Conservation (phyloP, 2,329 filamentous ascomycete species). For the Trichoderma koningiopsis region DNA sequence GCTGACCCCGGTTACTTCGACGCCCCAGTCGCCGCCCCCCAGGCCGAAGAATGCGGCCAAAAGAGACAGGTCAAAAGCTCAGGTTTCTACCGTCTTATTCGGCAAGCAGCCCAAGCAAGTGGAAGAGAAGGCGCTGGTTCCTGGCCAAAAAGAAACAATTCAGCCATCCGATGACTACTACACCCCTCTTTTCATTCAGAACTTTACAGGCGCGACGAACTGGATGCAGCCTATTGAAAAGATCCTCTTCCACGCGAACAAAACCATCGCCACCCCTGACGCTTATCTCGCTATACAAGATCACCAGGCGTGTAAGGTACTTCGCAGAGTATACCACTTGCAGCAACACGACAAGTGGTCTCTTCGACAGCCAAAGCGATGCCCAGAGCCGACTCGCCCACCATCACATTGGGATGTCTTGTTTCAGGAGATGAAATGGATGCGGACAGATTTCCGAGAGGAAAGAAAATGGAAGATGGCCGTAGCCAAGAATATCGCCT, state of each 20-base stretch:
- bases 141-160: slow-evolving; percentile 45
- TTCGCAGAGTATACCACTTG: slow-evolving; percentile 84
- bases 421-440: slow-evolving; percentile 93
- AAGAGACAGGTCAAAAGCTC: slow-evolving; percentile 63
- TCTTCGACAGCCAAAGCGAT: slow-evolving; percentile 82
- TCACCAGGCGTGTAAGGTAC: slow-evolving; percentile 81
- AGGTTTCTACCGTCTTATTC: slow-evolving; percentile 76
- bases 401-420: slow-evolving; percentile 83
- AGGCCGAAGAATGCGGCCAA: slow-evolving; percentile 43
- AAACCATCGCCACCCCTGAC: slow-evolving; percentile 85
- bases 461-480: slow-evolving; percentile 92
- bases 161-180: slow-evolving; percentile 64
- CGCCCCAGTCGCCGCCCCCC: slow-evolving; percentile 46
- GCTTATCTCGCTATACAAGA: slow-evolving; percentile 82
- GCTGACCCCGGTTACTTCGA: slow-evolving; percentile 47
- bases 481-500: slow-evolving; percentile 75
- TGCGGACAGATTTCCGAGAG: slow-evolving; percentile 93
- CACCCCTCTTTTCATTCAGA: slow-evolving; percentile 62
- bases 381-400: slow-evolving; percentile 75
- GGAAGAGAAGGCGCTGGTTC: slow-evolving; percentile 50
- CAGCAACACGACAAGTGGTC: slow-evolving; percentile 94
- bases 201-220: slow-evolving; percentile 55
- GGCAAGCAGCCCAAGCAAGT: slow-evolving; percentile 62
- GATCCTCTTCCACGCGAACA: slow-evolving; percentile 79
- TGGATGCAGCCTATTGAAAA: slow-evolving; percentile 69